Evolutionary conservation across 2,329 filamentous ascomycete genomes (phyloP), one percentile per base, ranked within the genome.

Genomic region (Thielaviopsis cerberus): DNA sequence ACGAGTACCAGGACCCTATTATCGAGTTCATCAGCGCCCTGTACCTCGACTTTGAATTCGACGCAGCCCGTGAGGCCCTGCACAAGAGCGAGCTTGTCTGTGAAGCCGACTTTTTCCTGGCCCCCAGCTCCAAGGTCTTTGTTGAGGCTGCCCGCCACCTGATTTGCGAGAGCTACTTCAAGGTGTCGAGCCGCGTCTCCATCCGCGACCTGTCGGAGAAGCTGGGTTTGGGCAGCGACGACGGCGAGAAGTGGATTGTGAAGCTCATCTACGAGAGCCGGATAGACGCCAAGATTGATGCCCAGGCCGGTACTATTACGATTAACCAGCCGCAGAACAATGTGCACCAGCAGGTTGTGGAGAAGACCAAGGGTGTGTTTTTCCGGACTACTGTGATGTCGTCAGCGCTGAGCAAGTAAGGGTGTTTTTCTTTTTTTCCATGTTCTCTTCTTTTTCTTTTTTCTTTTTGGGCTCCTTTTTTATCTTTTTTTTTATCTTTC

Each of bases 231-330:
- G 88, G 86, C 69, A 84, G 90, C 66, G 88, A 94, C 68, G 92
- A 97, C 68, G 92, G 92, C 67, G 92, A 98, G 82, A 98, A 98
- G 78, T 98, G 92, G 92, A 98, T 98, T 68, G 92, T 98, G 66
- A 98, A 98, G 77, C 80, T 98, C 63, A 98, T 98, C 73, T 85
- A 92, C 63, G 92, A 98, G 74, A 98, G 92, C 24, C 82, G 90
- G 62, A 86, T 98, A 63, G 92, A 98, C 69, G 92, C 92, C 67
- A 98, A 98, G 82, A 97, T 97, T 69, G 92, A 98, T 75, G 96
- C 94, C 76, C 88, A 97, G 77, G 88, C 94, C 74, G 92, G 92
- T 68, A 97, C 92, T 57, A 92, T 98, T 57, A 83, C 97, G 65
- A 98, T 98, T 91, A 97, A 98, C 77, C 92, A 98, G 75, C 92